Conservation (phyloP, 495 filamentous ascomycete genomes). For the Penicillium steckii region DNA sequence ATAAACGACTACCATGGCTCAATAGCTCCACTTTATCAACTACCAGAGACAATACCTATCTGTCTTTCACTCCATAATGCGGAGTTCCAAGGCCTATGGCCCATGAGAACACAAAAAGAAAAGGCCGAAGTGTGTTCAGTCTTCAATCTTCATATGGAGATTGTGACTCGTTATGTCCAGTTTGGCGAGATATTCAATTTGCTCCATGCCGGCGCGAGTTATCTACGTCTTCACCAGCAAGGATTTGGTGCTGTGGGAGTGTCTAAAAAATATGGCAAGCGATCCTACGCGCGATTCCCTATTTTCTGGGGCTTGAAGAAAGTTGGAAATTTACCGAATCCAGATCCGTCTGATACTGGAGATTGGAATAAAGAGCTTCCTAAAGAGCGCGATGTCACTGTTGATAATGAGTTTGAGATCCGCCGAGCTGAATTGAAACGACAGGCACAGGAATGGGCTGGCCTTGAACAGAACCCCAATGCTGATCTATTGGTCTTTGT, state of each 20-base stretch:
- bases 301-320: conserved; percentile 76
- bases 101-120: conserved; percentile 68
- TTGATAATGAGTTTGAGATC: conserved; percentile 60
- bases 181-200: conserved; percentile 72
- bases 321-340: conserved; percentile 71
- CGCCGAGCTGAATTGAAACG: conserved; percentile 55
- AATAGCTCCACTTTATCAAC: conserved; percentile 66
- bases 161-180: conserved; percentile 48
- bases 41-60: conserved; percentile 55
- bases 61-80: conserved; percentile 63
- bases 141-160: conserved; percentile 56
- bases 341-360: conserved; percentile 71
- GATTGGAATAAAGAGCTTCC: conserved; percentile 60
- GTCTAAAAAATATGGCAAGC: conserved; percentile 72
- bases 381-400: conserved; percentile 49
- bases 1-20: conserved; percentile 82
- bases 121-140: conserved; percentile 68
- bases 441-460: conserved; percentile 78
- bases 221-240: conserved; percentile 71
- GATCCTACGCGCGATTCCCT: conserved; percentile 71
- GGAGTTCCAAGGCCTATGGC: conserved; percentile 74
- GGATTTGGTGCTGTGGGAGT: conserved; percentile 77
- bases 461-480: conserved; percentile 60
- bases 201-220: conserved; percentile 69
- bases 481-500: conserved; percentile 79